phyloP scores from a whole-genome alignment of 1,284 basidiomycete genomes.

The Peniophora sp. region DNA sequence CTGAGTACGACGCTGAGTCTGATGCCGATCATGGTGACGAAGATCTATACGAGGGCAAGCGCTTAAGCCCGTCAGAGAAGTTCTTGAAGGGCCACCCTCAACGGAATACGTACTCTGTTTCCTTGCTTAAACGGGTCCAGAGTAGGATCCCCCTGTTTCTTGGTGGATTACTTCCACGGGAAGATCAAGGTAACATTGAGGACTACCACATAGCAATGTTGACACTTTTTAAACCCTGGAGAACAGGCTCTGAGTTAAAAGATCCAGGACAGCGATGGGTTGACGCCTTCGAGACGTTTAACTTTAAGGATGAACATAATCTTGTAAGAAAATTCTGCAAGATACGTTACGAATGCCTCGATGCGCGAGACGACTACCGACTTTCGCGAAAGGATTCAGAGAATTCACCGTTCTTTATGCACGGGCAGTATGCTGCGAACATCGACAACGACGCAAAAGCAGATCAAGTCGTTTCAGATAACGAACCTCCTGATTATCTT shows the following conservation, averaged over 20 bases:
- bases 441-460: no score
- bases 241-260: slow-evolving; percentile 1
- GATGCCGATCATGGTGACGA: no score
- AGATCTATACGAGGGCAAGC: background rate
- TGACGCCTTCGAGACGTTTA: background rate
- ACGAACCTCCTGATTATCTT: no score
- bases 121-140: no score
- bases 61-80: no score
- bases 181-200: slow-evolving; percentile 13
- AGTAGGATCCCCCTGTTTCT: slow-evolving; percentile 10
- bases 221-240: slow-evolving; percentile 9
- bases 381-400: background rate
- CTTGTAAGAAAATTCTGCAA: background rate
- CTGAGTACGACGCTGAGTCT: background rate
- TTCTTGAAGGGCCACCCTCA: slow-evolving; percentile 9
- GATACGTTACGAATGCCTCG: background rate
- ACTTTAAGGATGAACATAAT: background rate
- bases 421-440: no score
- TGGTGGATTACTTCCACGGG: slow-evolving; percentile 11
- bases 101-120: no score
- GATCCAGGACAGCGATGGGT: background rate
- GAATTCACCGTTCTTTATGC: no score
- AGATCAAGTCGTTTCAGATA: no score
- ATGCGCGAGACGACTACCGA: background rate
- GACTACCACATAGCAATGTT: slow-evolving; percentile 14